Evolutionary conservation across 1,139 yeast species (phyloP), one percentile per base, ranked within the genome.

Genomic region (Saccharomyces hybrid): DNA sequence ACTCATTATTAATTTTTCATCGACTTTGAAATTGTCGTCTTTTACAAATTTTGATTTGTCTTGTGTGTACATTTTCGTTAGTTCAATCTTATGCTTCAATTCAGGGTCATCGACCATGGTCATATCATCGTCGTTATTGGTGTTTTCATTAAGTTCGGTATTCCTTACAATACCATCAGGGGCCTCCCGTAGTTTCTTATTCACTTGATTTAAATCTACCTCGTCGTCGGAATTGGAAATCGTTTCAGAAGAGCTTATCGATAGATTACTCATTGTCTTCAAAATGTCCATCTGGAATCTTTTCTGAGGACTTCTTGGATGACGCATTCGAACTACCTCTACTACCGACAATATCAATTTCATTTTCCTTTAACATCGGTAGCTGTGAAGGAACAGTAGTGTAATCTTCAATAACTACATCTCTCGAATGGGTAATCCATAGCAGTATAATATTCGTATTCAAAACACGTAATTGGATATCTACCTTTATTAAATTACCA

Each of bases 221-320:
- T 4, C 61, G 9, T 34, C 42, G 42, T 34, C 42, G 20, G 42
- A 34, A 14, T 85, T 90, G 52, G 82, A 80, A 67, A 85, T 85
- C 1, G 93, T 91, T 11, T 86, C 84, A 0, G 93, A 86, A 56
- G 85, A 73, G 3, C 91, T 89, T 63, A 83, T 80, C 46, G 85
- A 67, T 16, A 85, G 68, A 34, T 34, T 11, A 14, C 8, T 11
- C 42, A 34, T 34, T 14, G 42, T 14, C 20, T 41, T 55, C 23
- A 54, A 46, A 25, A 53, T 49, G 11, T 26, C 46, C n/a, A 16
- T n/a, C 20, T 16, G 20, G 20, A 16, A 16, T 16, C 20, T 16
- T 16, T 16, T 16, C 20, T 16, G 20, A 16, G 2, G 20, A 16
- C 20, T 16, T 16, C 20, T 16, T 16, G 20, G 20, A 16, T 2